phyloP scores from a whole-genome alignment of 805 yeast genomes.

The Babjeviella inositovora region DNA sequence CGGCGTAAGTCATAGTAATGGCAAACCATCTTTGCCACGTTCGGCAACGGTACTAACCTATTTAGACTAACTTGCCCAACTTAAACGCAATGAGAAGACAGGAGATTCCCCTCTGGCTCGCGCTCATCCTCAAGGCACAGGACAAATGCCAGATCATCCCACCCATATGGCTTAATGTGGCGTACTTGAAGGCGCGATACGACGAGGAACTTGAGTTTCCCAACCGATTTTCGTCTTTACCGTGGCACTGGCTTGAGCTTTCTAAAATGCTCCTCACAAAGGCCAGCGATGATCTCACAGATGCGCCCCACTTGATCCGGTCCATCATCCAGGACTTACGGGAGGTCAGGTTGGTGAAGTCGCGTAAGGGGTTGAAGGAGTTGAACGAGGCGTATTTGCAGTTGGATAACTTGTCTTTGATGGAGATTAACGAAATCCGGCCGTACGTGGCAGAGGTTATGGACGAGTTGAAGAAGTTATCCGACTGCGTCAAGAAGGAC shows the following conservation, averaged over 20 bases:
- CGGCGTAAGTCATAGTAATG: conserved; percentile 25
- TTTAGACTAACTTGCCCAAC: conserved; percentile 33
- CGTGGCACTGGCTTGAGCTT: conserved; percentile 81
- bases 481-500: conserved; percentile 12
- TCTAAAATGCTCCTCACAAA: conserved; percentile 48
- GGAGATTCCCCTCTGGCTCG: conserved; percentile 77
- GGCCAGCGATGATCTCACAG: conserved; percentile 69
- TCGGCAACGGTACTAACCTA: not conserved
- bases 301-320: conserved; percentile 56
- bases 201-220: conserved; percentile 49
- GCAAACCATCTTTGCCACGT: not conserved
- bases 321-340: conserved; percentile 67
- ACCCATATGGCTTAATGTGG: conserved; percentile 67
- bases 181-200: conserved; percentile 34
- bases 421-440: conserved; percentile 81
- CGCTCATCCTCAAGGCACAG: conserved; percentile 68
- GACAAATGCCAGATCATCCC: conserved; percentile 73
- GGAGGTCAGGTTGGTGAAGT: conserved; percentile 69
- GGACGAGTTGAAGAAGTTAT: conserved; percentile 54
- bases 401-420: conserved; percentile 62
- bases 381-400: conserved; percentile 74
- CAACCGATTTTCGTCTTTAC: conserved; percentile 51
- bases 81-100: conserved; percentile 53
- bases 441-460: conserved; percentile 71
- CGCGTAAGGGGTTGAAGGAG: conserved; percentile 62